Percentiles rank a stretch among this genome's conserved stretches.
Conservation (phyloP, 768 basidiomycete species). For the Chalciporus sphaerocephalus region DNA sequence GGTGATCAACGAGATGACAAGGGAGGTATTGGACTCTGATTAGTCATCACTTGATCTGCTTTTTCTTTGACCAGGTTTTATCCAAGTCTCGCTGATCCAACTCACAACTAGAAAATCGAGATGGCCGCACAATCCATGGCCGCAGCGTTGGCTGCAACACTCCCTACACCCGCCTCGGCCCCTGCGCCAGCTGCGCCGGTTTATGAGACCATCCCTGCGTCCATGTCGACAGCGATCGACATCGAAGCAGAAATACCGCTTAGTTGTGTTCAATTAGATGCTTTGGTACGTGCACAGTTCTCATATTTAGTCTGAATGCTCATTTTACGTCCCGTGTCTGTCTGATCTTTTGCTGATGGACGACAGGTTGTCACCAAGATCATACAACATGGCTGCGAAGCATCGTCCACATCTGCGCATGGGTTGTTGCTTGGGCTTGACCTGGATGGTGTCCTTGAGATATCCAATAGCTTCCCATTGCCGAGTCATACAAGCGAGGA, state of each 20-base stretch:
- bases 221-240: conserved; percentile 91
- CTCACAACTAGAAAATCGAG: background rate
- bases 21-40: conserved; percentile 11
- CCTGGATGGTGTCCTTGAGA: conserved; percentile 84
- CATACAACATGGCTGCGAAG: conserved; percentile 85
- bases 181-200: conserved; percentile 60
- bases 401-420: conserved; percentile 65
- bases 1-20: too few species aligned
- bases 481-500: conserved; percentile 71
- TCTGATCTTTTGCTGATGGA: conserved; percentile 14
- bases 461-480: conserved; percentile 86
- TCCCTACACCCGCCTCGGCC: conserved; percentile 57
- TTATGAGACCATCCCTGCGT: conserved; percentile 85
- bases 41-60: conserved; percentile 16
- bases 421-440: conserved; percentile 89
- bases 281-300: conserved; percentile 56
- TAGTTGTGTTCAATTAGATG: conserved; percentile 77
- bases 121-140: conserved; percentile 87
- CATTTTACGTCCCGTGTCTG: conserved; percentile 1
- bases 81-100: background rate
- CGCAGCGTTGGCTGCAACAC: conserved; percentile 81
- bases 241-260: conserved; percentile 87
- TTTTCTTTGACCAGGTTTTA: background rate
- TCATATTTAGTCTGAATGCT: conserved; percentile 5
- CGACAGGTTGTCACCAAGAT: conserved; percentile 87